These are phyloP conservation scores for Panaeolus papilionaceus DNA, from an alignment of 768 basidiomycete species.

Conservation along the genomic window DNA sequence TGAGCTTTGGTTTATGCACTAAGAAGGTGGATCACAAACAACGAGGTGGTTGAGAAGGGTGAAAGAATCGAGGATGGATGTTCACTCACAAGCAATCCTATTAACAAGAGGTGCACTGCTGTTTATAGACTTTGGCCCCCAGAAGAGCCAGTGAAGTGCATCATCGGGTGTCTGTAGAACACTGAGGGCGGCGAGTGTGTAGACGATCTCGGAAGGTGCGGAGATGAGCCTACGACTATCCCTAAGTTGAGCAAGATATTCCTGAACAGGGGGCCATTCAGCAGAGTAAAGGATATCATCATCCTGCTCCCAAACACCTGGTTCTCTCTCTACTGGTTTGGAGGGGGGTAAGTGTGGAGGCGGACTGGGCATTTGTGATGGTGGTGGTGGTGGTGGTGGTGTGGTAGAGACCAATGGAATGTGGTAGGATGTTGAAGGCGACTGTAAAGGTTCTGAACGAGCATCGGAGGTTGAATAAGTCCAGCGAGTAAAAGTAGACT, in stretches of 20 bases:
- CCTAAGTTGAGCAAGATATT: constrained; percentile 52
- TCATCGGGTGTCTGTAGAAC: constrained; percentile 61
- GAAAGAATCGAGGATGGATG: background rate
- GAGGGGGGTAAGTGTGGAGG: constrained; percentile 29
- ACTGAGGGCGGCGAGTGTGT: constrained; percentile 65
- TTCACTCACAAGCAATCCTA: constrained; percentile 56
- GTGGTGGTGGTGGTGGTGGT: constrained; percentile 15
- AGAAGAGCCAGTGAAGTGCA: constrained; percentile 69
- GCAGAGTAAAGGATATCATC: constrained; percentile 48
- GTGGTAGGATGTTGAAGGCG: constrained; percentile 10
- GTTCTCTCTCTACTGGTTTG: constrained; percentile 36
- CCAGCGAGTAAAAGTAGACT: constrained; percentile 25
- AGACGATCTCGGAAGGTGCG: constrained; percentile 49
- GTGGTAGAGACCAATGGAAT: constrained; percentile 4
- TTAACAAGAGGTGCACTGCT: constrained; percentile 59
- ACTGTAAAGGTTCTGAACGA: constrained; percentile 27
- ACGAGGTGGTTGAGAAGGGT: background rate
- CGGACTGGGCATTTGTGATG: constrained; percentile 24
- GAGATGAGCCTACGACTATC: constrained; percentile 43
- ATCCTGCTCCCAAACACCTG: constrained; percentile 48
- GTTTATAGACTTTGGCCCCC: constrained; percentile 56
- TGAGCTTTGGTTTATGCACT: constrained; percentile 48
- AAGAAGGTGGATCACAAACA: constrained; percentile 14
- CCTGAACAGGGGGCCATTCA: constrained; percentile 53
- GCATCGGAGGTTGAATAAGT: constrained; percentile 27